phyloP scores from a whole-genome alignment of 306 rosid genomes.

The Vigna trinervia region DNA sequence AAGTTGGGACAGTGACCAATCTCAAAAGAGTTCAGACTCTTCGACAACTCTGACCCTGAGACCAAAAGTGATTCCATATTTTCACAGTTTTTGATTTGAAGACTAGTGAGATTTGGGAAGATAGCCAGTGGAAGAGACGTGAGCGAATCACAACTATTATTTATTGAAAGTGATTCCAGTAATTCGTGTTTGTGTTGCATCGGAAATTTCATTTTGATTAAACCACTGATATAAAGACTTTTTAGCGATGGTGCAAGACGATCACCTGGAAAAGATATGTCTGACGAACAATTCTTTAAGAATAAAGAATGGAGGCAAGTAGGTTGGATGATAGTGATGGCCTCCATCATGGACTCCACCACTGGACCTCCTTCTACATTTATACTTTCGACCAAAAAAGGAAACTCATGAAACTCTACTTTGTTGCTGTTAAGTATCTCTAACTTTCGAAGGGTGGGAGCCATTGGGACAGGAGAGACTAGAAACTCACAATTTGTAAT shows the following conservation, averaged over 20 bases:
- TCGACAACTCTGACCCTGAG: no score
- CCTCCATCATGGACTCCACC: no score
- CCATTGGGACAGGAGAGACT: no score
- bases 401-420: no score
- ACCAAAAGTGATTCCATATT: background rate
- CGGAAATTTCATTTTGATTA: background rate
- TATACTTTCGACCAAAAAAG: no score
- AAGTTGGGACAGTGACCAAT: background rate
- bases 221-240: rapidly evolving
- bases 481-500: no score
- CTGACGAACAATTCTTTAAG: background rate
- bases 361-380: no score
- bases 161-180: background rate
- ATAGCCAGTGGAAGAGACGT: background rate
- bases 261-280: background rate
- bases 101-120: background rate
- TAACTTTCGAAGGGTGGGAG: no score
- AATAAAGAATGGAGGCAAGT: background rate
- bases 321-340: no score
- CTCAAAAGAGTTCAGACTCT: no score
- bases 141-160: background rate
- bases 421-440: no score
- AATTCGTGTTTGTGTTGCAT: background rate
- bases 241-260: background rate
- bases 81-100: background rate